A percentile compares a stretch with the other conserved stretches of the same genome.
Evolutionary conservation across 257 asterid genomes (phyloP).

Genomic region (Ajuga chamaepitys): DNA sequence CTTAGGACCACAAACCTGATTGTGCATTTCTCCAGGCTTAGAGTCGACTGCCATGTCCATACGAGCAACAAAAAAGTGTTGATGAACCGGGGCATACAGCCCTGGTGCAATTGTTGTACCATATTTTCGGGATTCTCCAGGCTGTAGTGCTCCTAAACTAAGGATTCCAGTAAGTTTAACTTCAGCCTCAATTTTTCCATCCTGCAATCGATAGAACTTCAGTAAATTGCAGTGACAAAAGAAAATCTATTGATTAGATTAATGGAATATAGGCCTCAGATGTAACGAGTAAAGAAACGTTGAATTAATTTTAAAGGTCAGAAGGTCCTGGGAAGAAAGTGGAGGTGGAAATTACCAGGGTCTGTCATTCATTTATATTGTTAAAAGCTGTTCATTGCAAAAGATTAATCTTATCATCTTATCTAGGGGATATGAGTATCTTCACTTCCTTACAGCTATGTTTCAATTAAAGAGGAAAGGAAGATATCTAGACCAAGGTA

Average conservation of each 20-base stretch:
- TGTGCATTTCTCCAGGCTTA: conserved; percentile 82
- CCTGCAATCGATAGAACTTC: conserved; percentile 39
- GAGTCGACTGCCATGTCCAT: conserved; percentile 94
- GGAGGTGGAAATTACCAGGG: not conserved
- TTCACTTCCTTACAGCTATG: not conserved
- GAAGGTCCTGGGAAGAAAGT: not conserved
- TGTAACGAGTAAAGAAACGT: not conserved
- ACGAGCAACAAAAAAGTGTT: conserved; percentile 92
- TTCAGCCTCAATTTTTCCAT: conserved; percentile 98
- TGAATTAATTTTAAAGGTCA: not conserved
- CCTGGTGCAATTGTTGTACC: conserved; percentile 94
- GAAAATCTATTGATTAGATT: not conserved
- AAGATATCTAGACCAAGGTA: not conserved
- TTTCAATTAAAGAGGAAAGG: not conserved
- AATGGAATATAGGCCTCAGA: not conserved
- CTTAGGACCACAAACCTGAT: conserved; percentile 47
- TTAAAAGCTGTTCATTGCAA: not conserved
- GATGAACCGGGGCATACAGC: conserved; percentile 95
- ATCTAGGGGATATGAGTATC: not conserved
- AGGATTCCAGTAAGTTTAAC: conserved; percentile 93
- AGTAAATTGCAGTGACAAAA: conserved; percentile 2
- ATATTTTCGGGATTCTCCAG: conserved; percentile 75
- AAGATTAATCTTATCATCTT: not conserved
- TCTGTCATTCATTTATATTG: not conserved
- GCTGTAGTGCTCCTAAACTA: conserved; percentile 85